These are phyloP conservation scores for Verticillium albo-atrum DNA, from an alignment of 2,329 filamentous ascomycete genomes.

Conservation along the genomic window DNA sequence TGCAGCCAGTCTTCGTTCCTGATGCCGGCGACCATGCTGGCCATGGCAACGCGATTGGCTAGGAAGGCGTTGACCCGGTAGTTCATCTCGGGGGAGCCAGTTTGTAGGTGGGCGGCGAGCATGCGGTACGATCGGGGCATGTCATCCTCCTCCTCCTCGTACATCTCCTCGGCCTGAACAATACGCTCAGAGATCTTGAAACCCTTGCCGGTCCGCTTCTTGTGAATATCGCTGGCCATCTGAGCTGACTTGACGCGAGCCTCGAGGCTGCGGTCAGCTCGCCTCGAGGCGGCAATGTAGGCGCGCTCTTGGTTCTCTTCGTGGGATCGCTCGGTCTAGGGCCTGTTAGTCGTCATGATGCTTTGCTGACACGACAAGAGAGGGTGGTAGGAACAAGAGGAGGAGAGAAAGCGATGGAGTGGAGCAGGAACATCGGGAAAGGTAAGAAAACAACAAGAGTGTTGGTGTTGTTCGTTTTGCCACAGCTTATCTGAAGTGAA, in stretches of 20 bases:
- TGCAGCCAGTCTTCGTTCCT: slow-evolving; percentile 32
- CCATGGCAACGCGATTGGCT: slow-evolving; percentile 37
- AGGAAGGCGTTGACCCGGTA: slow-evolving; percentile 49
- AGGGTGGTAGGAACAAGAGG: background rate
- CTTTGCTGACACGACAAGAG: background rate
- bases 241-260: slow-evolving; percentile 83
- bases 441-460: too few species aligned
- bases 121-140: slow-evolving; percentile 62
- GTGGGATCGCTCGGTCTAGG: slow-evolving; percentile 67
- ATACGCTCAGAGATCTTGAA: slow-evolving; percentile 81
- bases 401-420: background rate
- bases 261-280: slow-evolving; percentile 82
- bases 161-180: slow-evolving; percentile 81
- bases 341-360: background rate
- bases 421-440: background rate
- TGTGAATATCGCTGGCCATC: slow-evolving; percentile 86
- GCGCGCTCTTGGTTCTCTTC: slow-evolving; percentile 83
- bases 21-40: slow-evolving; percentile 29
- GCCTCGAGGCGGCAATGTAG: slow-evolving; percentile 85
- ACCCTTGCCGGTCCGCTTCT: slow-evolving; percentile 76
- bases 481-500: too few species aligned
- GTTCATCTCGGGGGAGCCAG: slow-evolving; percentile 56
- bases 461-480: background rate
- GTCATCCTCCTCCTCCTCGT: slow-evolving; percentile 89
- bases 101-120: slow-evolving; percentile 59